These are phyloP conservation scores for Dendrobium officinale DNA, from an alignment of 106 monocot genomes.

Conservation along the genomic window DNA sequence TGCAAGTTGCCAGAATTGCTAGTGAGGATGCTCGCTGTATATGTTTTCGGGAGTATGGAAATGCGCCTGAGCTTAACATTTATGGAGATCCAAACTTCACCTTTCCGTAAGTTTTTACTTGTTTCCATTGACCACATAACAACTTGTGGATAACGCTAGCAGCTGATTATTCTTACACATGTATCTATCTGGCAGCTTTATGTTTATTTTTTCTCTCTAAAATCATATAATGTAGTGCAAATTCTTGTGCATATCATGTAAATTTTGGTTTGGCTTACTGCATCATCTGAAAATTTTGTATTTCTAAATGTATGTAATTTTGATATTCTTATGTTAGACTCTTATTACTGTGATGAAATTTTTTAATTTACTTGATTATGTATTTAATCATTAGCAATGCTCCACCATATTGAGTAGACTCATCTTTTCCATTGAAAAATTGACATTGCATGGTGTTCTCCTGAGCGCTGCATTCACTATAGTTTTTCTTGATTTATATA, in stretches of 20 bases:
- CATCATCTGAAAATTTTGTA: background rate
- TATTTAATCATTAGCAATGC: background rate
- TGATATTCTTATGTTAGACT: background rate
- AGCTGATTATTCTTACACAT: background rate
- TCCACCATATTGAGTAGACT: background rate
- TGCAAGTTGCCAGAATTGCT: conserved; percentile 58
- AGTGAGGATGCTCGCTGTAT: conserved; percentile 87
- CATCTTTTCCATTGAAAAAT: background rate
- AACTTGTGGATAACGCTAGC: background rate
- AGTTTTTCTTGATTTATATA: background rate
- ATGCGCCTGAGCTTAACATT: conserved; percentile 77
- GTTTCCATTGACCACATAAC: background rate
- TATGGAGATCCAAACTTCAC: conserved; percentile 90
- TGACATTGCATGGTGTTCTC: background rate
- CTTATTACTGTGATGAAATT: background rate
- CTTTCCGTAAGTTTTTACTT: conserved; percentile 69
- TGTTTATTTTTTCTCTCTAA: background rate
- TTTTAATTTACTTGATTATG: background rate
- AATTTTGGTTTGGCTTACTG: background rate
- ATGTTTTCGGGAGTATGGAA: conserved; percentile 78
- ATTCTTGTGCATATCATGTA: background rate
- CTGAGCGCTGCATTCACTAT: background rate
- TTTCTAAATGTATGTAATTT: background rate
- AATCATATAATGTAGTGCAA: background rate
- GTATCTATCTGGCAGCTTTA: background rate